A percentile compares a stretch with the other conserved stretches of the same genome.
Conservation (phyloP, 2,329 filamentous ascomycete species). For the Diaporthe sp. region DNA sequence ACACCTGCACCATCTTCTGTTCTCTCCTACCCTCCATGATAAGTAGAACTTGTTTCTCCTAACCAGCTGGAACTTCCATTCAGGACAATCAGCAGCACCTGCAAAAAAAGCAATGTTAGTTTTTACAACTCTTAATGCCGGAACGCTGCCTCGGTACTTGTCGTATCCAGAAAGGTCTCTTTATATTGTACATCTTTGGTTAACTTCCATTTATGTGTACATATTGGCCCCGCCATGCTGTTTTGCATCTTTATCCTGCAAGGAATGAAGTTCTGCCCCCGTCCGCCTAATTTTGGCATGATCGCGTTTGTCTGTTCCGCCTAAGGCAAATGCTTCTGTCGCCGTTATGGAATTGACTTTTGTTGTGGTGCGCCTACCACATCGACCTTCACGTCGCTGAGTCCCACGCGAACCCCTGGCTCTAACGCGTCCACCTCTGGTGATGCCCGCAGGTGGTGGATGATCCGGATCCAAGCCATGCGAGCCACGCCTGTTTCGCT, state of each 20-base stretch:
- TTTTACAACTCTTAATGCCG: too few relatives aligned
- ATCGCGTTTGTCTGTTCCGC: slow-evolving; percentile 25
- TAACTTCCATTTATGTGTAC: too few relatives aligned
- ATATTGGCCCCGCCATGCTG: too few relatives aligned
- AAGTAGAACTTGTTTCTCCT: too few relatives aligned
- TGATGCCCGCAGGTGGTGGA: slow-evolving; percentile 10
- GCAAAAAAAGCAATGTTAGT: too few relatives aligned
- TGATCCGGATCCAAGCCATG: slow-evolving; percentile 22
- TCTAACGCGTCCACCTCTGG: slow-evolving; percentile 18
- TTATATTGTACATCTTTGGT: too few relatives aligned
- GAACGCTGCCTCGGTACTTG: too few relatives aligned
- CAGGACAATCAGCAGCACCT: too few relatives aligned
- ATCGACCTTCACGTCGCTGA: slow-evolving; percentile 27
- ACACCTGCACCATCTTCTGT: too few relatives aligned
- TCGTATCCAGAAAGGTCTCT: too few relatives aligned
- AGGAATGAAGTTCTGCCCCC: not conserved
- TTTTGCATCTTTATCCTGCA: not conserved
- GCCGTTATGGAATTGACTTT: slow-evolving; percentile 18
- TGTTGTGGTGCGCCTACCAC: slow-evolving; percentile 5
- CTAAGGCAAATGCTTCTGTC: slow-evolving; percentile 25
- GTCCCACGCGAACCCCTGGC: slow-evolving; percentile 3
- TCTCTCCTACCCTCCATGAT: too few relatives aligned
- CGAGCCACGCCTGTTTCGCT: slow-evolving; percentile 30
- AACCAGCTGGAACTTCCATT: too few relatives aligned
- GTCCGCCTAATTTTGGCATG: slow-evolving; percentile 1